Percentiles rank a stretch among this genome's conserved stretches.
Evolutionary conservation across 164 flowering plant genomes (phyloP).

Genomic region (Umbilicus rupestris): DNA sequence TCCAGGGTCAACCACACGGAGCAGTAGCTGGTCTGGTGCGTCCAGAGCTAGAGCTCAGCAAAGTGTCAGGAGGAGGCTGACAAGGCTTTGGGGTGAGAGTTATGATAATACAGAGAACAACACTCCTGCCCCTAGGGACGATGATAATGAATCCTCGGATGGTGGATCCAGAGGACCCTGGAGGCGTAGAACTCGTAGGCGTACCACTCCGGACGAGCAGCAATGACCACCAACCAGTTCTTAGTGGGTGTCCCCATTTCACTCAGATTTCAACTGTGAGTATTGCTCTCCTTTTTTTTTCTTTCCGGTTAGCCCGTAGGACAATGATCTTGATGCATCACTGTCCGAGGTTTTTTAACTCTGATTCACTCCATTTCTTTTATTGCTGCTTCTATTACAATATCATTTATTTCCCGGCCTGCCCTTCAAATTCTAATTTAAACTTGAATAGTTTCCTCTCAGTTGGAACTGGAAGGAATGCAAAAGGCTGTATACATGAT

Average conservation of each 20-base stretch:
- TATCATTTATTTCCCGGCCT: neutral
- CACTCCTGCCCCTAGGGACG: slow-evolving; percentile 35
- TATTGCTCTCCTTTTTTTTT: neutral
- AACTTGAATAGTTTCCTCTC: neutral
- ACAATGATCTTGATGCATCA: neutral
- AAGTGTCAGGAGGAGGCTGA: slow-evolving; percentile 39
- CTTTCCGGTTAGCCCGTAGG: neutral
- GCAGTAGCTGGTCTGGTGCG: slow-evolving; percentile 46
- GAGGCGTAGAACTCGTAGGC: slow-evolving; percentile 30
- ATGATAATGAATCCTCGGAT: slow-evolving; percentile 35
- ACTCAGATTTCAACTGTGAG: slow-evolving; percentile 11
- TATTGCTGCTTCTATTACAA: neutral
- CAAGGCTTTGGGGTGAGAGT: slow-evolving; percentile 60
- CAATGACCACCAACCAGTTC: slow-evolving; percentile 12
- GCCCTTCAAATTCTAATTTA: neutral
- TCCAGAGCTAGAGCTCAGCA: slow-evolving; percentile 50
- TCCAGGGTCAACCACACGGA: slow-evolving; percentile 30
- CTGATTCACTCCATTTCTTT: neutral
- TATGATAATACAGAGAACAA: slow-evolving; percentile 29
- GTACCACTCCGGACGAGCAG: slow-evolving; percentile 33
- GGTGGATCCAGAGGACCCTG: slow-evolving; percentile 21
- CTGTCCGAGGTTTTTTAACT: neutral
- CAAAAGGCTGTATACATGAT: no score
- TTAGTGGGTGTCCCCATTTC: neutral
- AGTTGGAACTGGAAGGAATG: neutral